Evolutionary conservation across 1,284 basidiomycete genomes (phyloP), one percentile per base, ranked within the genome.

Genomic region (Anthracocystis setariae): DNA sequence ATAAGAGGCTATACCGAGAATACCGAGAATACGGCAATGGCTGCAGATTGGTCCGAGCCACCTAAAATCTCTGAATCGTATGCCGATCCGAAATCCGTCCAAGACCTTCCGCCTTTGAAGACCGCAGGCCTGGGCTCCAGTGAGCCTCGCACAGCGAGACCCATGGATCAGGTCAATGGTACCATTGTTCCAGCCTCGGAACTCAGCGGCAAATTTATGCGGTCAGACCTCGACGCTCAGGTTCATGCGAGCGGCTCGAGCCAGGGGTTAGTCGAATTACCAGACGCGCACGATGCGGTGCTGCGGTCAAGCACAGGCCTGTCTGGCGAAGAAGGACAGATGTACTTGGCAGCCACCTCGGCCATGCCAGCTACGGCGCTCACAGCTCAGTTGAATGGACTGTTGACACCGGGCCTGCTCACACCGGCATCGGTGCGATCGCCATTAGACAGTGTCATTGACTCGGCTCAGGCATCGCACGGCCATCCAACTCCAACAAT

Each of bases 401-500:
- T 56, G 9, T 48, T 64, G 5, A 60, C 53, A 3, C 56, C 60
- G 1, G 66, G 66, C 17, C 45, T 52, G 3, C 45, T 69, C n/a
- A 60, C 56, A 3, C 52, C 66, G 5, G 47, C 60, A 8, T 63
- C 55, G 27, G 46, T 69, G 32, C 55, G 60, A 29, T 69, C 60
- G 3, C 66, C 60, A 9, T 52, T 69, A 2, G 66, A 69, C 10
- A 37, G 5, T 20, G 60, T 64, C 13, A 64, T 69, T 15, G 66
- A 69, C 39, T 69, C 66, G 33, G 66, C 66, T 7, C 60, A 64
- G 21, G 66, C 66, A 7, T 69, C 66, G 18, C 66, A 69, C 5
- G 66, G 66, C 15, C 66, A 69, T 24, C 59, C 59, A 9, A 68
- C 59, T 15, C 59, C 65, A 3, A 49, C 65, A 8, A 27, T 45